Base-by-base conservation (phyloP, 2,329 filamentous ascomycete genomes). In the Colletotrichum orchidophilum region DNA sequence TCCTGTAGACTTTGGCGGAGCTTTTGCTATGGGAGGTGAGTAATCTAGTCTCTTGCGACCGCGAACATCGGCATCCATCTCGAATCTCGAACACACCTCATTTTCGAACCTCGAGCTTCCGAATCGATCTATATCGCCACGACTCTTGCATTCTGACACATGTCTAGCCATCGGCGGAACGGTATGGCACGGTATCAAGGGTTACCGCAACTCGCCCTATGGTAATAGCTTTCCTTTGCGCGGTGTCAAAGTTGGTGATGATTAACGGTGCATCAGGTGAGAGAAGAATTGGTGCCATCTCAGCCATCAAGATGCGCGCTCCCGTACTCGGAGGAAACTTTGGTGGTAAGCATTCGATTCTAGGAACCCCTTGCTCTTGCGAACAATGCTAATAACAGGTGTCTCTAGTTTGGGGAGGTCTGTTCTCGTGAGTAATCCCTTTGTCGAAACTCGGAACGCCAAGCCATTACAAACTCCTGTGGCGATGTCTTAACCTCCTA, bases 301-400 rank as follows among this genome's bases (percentile, higher is more conserved):
- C 96, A 78, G 96, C 96, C 72, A 95, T 99, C 84, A 99, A 99
- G 88, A 95, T 96, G 80, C 93, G 96, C 80, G 96, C 96, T 52
- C 96, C 96, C 2, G 96, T 98, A 39, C 89, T 98, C 58, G 96
- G 96, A 79, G 96, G 96, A 78, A 99, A 99, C 87, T 99, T 98
- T 78, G 96, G 96, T 78, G 39, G 39, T 21, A 46, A 46, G 39
- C 39, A 46, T 21, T n/a, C 18, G 7, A 11, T 8, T 11, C 7
- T 11, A 0, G 39, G 7, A n/a, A 8, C n/a, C 7, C 11, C 8
- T 46, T 5, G 39, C 8, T 46, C 39, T 21, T 18, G 3, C 21
- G 0, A 3, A 46, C 3, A n/a, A 21, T 0, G 39, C 39, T 46
- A 21, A 46, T 8, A 21, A 21, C 18, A 18, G 18, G 8, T n/a